A percentile compares a stretch with the other conserved stretches of the same genome.
Conservation (phyloP, 2,329 filamentous ascomycete genomes). For the Colletotrichum falcatum region DNA sequence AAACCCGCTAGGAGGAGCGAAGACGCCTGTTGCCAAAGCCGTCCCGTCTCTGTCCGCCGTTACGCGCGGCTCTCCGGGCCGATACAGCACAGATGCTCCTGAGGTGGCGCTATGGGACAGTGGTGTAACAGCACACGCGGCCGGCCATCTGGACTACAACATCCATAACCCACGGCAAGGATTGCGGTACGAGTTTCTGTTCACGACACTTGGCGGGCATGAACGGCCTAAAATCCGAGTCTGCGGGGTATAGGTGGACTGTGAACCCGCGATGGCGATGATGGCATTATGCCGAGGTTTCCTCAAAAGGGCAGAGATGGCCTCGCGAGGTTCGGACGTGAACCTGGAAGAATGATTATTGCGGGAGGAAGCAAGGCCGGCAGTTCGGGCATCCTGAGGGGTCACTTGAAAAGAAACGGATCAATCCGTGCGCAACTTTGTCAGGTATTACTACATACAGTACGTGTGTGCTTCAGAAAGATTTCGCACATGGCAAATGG, state of each 20-base stretch:
- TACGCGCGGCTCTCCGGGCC: no score
- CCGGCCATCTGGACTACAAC: slow-evolving; percentile 59
- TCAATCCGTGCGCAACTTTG: slow-evolving; percentile 20
- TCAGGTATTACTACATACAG: background rate
- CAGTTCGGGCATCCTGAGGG: background rate
- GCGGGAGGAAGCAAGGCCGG: background rate
- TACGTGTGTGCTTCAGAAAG: background rate
- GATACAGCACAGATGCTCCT: no score
- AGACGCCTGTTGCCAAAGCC: slow-evolving; percentile 4
- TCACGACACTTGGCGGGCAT: slow-evolving; percentile 55
- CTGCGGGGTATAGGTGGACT: slow-evolving; percentile 4
- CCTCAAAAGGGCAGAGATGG: background rate
- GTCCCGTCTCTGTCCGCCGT: slow-evolving; percentile 35
- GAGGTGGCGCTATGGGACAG: slow-evolving; percentile 79
- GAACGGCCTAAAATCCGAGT: slow-evolving; percentile 49
- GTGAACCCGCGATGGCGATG: background rate
- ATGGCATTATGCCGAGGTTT: background rate
- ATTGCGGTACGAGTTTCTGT: slow-evolving; percentile 55
- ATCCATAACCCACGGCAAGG: slow-evolving; percentile 55
- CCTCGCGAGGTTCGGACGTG: slow-evolving; percentile 16
- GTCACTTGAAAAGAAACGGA: background rate
- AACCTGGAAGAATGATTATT: slow-evolving; percentile 29
- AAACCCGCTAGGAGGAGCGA: background rate
- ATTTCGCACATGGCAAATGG: slow-evolving; percentile 23
- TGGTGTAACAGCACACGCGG: slow-evolving; percentile 61